Evolutionary conservation across 1,139 yeast genomes (phyloP).

Genomic region (Protomyces lactucae-debilis): DNA sequence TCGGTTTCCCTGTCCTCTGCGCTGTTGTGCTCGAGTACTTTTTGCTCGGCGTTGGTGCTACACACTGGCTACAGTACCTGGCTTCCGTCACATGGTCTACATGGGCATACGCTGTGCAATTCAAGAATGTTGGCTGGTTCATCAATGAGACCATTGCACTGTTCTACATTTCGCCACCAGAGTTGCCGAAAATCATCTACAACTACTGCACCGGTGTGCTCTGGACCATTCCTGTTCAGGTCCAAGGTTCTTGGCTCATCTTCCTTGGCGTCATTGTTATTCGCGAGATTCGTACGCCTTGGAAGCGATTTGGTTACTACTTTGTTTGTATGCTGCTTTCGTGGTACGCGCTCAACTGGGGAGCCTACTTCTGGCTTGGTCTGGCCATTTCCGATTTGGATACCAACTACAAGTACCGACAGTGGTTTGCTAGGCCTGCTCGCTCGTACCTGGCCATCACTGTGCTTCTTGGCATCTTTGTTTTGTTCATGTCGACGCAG

Average conservation of each 20-base stretch:
- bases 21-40: conserved; percentile 20
- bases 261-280: conserved; percentile 22
- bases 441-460: background rate
- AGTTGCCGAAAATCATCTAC: conserved; percentile 19
- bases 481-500: conserved; percentile 8
- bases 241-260: conserved; percentile 25
- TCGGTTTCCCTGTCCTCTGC: conserved; percentile 17
- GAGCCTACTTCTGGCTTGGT: conserved; percentile 22
- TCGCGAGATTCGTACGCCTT: conserved; percentile 18
- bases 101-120: conserved; percentile 21
- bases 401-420: conserved; percentile 9
- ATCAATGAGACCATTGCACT: conserved; percentile 17
- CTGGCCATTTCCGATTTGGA: conserved; percentile 23
- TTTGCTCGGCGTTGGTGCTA: conserved; percentile 22
- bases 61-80: conserved; percentile 15
- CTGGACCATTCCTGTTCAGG: conserved; percentile 21
- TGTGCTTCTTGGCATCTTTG: background rate
- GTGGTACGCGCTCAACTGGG: conserved; percentile 23
- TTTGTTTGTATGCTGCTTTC: conserved; percentile 13
- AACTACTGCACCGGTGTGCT: conserved; percentile 25
- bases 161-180: conserved; percentile 13
- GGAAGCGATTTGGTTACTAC: conserved; percentile 23
- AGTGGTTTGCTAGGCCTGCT: conserved; percentile 8
- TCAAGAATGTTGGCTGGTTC: conserved; percentile 23
- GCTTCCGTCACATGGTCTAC: conserved; percentile 23